Conservation (phyloP, 805 yeast genomes). For the Yarrowia yakushimensis region DNA sequence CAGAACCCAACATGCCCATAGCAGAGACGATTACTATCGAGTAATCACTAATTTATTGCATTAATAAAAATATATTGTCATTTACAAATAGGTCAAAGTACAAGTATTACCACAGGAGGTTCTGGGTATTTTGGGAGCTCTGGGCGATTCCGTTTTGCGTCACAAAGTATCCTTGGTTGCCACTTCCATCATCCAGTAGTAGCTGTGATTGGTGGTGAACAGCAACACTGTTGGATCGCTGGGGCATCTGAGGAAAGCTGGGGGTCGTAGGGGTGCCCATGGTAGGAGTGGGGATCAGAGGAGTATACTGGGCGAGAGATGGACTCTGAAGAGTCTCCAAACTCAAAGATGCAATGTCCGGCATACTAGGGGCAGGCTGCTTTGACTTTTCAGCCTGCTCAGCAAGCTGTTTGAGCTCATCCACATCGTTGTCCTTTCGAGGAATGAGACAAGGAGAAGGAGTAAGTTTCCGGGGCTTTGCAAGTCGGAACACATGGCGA, state of each 20-base stretch:
- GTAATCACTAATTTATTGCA: neutral
- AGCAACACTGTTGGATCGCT: constrained; percentile 6
- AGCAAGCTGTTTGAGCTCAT: constrained; percentile 20
- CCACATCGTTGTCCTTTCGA: constrained; percentile 24
- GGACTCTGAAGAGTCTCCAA: constrained; percentile 4
- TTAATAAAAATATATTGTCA: neutral
- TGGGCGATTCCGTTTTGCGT: constrained; percentile 18
- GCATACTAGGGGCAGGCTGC: neutral
- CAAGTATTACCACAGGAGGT: neutral
- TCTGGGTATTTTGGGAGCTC: constrained; percentile 10
- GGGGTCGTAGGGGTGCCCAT: constrained; percentile 4
- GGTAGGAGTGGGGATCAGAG: constrained; percentile 8
- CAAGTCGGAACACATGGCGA: constrained; percentile 67
- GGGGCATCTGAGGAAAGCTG: constrained; percentile 18
- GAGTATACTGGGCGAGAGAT: constrained; percentile 1
- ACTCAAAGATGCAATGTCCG: neutral
- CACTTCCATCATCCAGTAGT: constrained; percentile 18
- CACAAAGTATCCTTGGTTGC: constrained; percentile 27
- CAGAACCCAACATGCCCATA: constrained; percentile 35
- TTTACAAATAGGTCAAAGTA: neutral
- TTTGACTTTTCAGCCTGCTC: constrained; percentile 17
- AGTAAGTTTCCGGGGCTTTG: constrained; percentile 51
- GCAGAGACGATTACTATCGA: neutral
- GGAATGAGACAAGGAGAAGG: constrained; percentile 49
- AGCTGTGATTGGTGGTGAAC: constrained; percentile 8